Evolutionary conservation across 2,329 filamentous ascomycete species (phyloP), one percentile per base, ranked within the genome.

Genomic region (Stylonectria norvegica): DNA sequence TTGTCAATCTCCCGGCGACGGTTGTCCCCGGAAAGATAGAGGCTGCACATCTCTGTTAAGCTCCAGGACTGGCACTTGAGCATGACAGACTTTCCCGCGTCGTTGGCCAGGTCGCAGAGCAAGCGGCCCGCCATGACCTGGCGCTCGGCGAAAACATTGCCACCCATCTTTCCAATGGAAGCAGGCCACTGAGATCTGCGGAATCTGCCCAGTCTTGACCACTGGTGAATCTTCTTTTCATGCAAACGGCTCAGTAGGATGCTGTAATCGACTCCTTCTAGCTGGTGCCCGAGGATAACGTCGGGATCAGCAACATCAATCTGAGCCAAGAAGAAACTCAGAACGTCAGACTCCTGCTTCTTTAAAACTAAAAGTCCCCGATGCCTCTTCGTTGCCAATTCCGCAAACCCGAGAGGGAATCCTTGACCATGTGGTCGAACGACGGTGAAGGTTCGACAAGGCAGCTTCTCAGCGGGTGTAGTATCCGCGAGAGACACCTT

Each of bases 31-130:
- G 81, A 76, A 5, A 98, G 81, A 52, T 96, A 95, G 12, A 97
- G 76, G 49, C 84, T 87, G 63, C 89, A 95, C 90, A 98, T 98
- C 65, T 98, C 93, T 2, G 91, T 94, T 64, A 98, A 74, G 63
- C 86, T 95, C 93, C 93, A 98, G 3, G 90, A 95, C 65, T 96
- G 91, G 64, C 93, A 98, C 68, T 95, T 95, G 56, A 79, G 83
- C 91, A 97, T 97, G 50, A 89, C 79, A 9, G 91, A 96, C 71
- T 96, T 97, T 64, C 93, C 93, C 59, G 94, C 87, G 55, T 98
- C 93, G 62, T 98, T 98, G 42, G 85, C 89, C 44, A 97, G 73
- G 68, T 98, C 93, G 62, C 93, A 97, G 41, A 97, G 78, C 45
- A 98, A 71, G 54, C 93, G 84, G 28, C 93, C 93, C 47, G 90